These are phyloP conservation scores for Pyrenula aspistea DNA, from an alignment of 495 filamentous ascomycete genomes.

Conservation along the genomic window DNA sequence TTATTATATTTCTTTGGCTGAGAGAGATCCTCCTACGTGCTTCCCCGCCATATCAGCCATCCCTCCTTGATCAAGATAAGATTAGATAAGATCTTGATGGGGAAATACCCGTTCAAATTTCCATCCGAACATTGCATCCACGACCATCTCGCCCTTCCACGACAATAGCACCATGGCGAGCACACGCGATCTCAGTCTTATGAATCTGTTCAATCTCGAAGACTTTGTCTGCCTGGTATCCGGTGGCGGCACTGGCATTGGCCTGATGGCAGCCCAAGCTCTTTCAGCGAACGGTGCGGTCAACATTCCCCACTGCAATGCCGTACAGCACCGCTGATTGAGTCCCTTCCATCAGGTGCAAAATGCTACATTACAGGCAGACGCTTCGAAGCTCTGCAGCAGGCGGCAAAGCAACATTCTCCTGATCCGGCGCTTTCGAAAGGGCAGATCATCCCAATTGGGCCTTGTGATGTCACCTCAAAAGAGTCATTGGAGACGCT, in stretches of 20 bases:
- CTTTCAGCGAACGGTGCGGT: constrained; percentile 16
- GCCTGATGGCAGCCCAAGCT: constrained; percentile 22
- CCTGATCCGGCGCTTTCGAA: constrained; percentile 2
- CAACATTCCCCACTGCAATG: neutral
- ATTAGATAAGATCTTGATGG: too few relatives aligned
- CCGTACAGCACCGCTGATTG: neutral
- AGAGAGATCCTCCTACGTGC: too few relatives aligned
- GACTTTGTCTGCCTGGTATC: constrained; percentile 45
- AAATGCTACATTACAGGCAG: constrained; percentile 10
- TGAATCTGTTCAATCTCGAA: constrained; percentile 48
- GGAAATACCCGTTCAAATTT: too few relatives aligned
- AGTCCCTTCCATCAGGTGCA: neutral
- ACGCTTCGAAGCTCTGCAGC: constrained; percentile 8
- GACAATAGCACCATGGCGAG: constrained; percentile 33
- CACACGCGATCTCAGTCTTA: constrained; percentile 33
- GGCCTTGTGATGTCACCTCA: constrained; percentile 16
- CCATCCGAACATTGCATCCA: too few relatives aligned
- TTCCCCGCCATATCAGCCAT: too few relatives aligned
- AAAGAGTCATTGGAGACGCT: neutral
- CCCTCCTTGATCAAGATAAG: too few relatives aligned
- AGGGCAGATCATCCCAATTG: constrained; percentile 30
- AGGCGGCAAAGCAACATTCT: constrained; percentile 1
- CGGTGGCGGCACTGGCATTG: constrained; percentile 20
- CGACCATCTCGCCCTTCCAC: neutral
- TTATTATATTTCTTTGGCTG: too few relatives aligned